Conservation (phyloP, 2,329 filamentous ascomycete species). For the Sclerotinia trifoliorum region DNA sequence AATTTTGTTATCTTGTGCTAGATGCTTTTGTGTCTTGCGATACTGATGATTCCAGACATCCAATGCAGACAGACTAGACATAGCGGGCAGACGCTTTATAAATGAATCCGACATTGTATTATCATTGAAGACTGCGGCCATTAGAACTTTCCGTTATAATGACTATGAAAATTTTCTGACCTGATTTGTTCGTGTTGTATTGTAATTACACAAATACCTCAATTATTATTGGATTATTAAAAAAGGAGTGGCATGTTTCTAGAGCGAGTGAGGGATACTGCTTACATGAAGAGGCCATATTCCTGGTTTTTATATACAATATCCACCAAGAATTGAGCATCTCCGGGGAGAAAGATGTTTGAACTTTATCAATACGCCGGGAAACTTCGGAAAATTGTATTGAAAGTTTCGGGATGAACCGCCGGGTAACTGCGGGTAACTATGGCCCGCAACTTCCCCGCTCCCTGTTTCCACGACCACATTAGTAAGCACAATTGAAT, state of each 20-base stretch:
- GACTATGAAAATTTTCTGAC: neutral
- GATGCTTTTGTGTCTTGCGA: too few species aligned
- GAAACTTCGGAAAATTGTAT: neutral
- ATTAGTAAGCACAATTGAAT: neutral
- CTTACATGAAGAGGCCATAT: too few species aligned
- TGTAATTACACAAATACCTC: neutral
- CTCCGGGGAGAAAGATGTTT: constrained; percentile 11
- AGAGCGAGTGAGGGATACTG: neutral
- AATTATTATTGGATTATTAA: neutral
- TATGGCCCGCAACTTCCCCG: constrained; percentile 7
- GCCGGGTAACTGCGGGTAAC: neutral
- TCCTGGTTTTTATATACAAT: neutral
- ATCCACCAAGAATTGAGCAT: constrained; percentile 9
- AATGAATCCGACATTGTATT: neutral
- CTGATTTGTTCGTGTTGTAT: neutral
- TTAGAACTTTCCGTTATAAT: neutral
- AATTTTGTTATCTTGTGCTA: constrained; percentile 5
- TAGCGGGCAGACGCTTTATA: neutral
- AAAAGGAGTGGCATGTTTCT: neutral
- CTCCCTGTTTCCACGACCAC: too few species aligned
- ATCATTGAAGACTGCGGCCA: neutral
- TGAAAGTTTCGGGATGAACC: neutral
- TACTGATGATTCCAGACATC: neutral
- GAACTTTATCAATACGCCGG: neutral
- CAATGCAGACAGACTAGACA: neutral